Base-by-base conservation (phyloP, 306 rosid genomes). In the Oxytropis ochrocephala region DNA sequence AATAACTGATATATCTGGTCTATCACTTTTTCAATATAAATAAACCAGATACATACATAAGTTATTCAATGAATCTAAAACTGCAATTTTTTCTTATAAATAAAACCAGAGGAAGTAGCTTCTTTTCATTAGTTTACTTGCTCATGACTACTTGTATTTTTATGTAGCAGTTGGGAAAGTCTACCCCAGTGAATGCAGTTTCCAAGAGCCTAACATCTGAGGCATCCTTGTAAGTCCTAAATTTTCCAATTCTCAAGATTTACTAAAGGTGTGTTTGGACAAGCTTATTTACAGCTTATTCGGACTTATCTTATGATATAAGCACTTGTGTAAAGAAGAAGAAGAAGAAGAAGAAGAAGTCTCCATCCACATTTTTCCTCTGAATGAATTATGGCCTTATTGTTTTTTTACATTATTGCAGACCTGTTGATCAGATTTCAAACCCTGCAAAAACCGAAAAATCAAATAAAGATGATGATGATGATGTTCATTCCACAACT, bases 401-500 rank as follows among this genome's bases (percentile, higher is more conserved):
- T 74, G 42, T 69, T 43, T 78, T 24, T 65, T 51, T 21, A 27
- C 74, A 65, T 74, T 24, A 44, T 36, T 81, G 75, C 88, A 92
- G 98, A 75, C 30, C 76, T 69, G 80, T 73, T 71, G 89, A 84
- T 47, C 86, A 85, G 64, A 83, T 69, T 64, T 53, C 85, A 47
- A 68, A 13, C 64, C 73, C 91, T 56, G 77, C 46, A 41, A 82
- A 75, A 77, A 55, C 78, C 62, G 80, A 85, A 39, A 70, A 79
- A 24, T 67, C 41, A 27, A 41, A 64, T 46, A 88, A 74, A 72
- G 91, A 86, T 67, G 98, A 93, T 0, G 98, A 93, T 0, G 97
- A 91, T 13, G 97, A 91, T 75, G 76, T 71, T 82, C 75, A 69
- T 70, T 91, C 97, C 56, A 71, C 88, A 56, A 85, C 95, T 67